Evolutionary conservation across 164 flowering plant genomes (phyloP).

Genomic region (Macadamia integrifolia): DNA sequence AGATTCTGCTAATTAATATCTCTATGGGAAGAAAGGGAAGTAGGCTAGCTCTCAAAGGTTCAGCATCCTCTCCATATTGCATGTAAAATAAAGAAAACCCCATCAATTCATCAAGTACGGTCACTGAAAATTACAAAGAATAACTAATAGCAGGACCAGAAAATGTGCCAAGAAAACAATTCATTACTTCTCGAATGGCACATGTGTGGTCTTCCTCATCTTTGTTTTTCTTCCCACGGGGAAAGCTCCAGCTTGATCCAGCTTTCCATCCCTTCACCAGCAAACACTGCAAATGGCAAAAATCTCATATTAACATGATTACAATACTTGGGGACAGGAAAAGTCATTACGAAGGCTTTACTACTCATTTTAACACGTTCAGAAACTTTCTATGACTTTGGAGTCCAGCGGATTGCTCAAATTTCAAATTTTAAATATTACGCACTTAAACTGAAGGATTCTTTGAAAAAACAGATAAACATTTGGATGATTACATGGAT

Average conservation of each 20-base stretch:
- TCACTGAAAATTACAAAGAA: neutral
- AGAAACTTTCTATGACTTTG: neutral
- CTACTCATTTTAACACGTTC: neutral
- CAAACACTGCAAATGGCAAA: slow-evolving; percentile 52
- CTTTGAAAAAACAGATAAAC: no score
- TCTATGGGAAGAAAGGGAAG: no score
- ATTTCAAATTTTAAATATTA: no score
- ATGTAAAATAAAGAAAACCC: neutral
- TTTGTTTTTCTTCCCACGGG: slow-evolving; percentile 92
- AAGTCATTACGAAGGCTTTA: neutral
- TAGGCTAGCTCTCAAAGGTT: no score
- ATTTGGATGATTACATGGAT: no score
- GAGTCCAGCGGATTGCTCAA: no score
- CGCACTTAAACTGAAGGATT: no score
- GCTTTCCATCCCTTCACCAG: slow-evolving; percentile 96
- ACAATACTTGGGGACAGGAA: neutral
- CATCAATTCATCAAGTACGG: neutral
- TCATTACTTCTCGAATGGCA: slow-evolving; percentile 82
- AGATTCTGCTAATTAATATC: no score
- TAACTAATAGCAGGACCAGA: neutral
- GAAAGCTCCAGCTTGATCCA: slow-evolving; percentile 97
- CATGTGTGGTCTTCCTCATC: slow-evolving; percentile 96
- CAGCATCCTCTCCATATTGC: neutral
- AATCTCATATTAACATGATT: neutral
- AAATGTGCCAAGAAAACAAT: neutral